These are phyloP conservation scores for Monoraphidium neglectum DNA, from an alignment of 139 green algal species.

Conservation along the genomic window DNA sequence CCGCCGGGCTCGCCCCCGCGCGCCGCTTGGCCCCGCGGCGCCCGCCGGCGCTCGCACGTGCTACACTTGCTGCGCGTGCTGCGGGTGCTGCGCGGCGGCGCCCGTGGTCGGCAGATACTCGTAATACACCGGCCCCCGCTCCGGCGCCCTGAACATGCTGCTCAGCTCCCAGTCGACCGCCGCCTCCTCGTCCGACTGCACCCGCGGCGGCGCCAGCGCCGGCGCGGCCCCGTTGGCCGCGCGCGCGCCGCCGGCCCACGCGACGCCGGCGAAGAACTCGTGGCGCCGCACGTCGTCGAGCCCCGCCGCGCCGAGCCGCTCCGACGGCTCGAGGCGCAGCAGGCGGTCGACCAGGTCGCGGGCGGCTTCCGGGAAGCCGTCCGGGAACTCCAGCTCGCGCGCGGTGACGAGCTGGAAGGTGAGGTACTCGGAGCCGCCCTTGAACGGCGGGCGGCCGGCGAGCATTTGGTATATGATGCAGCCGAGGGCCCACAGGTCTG, in stretches of 20 bases:
- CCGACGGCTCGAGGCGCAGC: constrained; percentile 58
- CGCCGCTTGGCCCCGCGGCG: no score
- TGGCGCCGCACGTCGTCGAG: constrained; percentile 63
- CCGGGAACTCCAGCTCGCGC: constrained; percentile 43
- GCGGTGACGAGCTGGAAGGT: constrained; percentile 69
- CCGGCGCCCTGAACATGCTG: constrained; percentile 18
- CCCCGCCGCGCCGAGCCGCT: constrained; percentile 64
- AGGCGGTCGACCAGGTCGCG: constrained; percentile 68
- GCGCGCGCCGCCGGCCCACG: constrained; percentile 36
- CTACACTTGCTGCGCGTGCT: background rate
- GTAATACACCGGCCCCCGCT: constrained; percentile 18
- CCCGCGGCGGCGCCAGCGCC: constrained; percentile 19
- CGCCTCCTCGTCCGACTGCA: constrained; percentile 4
- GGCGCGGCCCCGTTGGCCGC: constrained; percentile 32
- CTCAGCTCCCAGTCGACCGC: constrained; percentile 65
- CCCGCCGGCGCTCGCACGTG: no score
- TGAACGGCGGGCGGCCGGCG: constrained; percentile 74
- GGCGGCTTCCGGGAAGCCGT: constrained; percentile 34
- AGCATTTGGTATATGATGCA: constrained; percentile 71
- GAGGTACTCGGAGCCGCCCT: constrained; percentile 78
- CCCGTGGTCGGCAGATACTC: constrained; percentile 35
- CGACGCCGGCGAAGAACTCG: constrained; percentile 66
- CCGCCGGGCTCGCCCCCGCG: no score
- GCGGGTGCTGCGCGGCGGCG: no score
- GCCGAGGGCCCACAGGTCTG: constrained; percentile 85